These are phyloP conservation scores for Hypoxylon sp. DNA, from an alignment of 2,329 filamentous ascomycete species.

Conservation along the genomic window DNA sequence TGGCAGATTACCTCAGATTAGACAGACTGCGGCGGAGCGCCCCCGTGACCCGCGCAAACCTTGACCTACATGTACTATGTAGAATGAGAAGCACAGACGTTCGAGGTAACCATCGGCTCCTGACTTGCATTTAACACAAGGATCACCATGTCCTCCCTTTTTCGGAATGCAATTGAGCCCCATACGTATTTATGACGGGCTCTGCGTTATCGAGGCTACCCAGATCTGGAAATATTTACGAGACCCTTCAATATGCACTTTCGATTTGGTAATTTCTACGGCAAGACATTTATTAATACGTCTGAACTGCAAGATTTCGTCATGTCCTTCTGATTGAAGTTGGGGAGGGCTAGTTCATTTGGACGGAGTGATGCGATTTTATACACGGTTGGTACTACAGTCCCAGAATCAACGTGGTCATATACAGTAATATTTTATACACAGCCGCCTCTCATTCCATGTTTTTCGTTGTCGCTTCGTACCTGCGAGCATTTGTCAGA, in stretches of 20 bases:
- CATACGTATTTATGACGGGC: constrained; percentile 12
- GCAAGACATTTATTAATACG: not conserved
- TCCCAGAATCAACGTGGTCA: constrained; percentile 1
- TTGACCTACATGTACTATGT: too few species aligned
- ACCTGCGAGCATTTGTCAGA: constrained; percentile 60
- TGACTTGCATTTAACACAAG: constrained; percentile 30
- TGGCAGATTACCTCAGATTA: not conserved
- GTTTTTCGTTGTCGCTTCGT: constrained; percentile 73
- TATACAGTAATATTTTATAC: constrained; percentile 12
- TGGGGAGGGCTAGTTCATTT: constrained; percentile 2
- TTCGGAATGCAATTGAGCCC: constrained; percentile 24
- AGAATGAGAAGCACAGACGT: constrained; percentile 29
- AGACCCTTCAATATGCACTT: not conserved
- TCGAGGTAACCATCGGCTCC: constrained; percentile 16
- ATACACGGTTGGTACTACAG: constrained; percentile 15
- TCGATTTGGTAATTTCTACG: not conserved
- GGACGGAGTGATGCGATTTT: constrained; percentile 21
- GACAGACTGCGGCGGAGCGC: constrained; percentile 25
- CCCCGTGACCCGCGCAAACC: constrained; percentile 13
- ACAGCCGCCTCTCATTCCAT: constrained; percentile 38
- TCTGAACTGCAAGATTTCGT: not conserved
- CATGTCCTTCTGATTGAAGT: constrained; percentile 1
- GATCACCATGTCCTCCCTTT: constrained; percentile 27
- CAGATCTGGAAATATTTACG: not conserved
- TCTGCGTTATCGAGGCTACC: constrained; percentile 10